These are phyloP conservation scores for Linnemannia elongata DNA, from an alignment of 192 early-diverging fungal genomes.

Conservation along the genomic window DNA sequence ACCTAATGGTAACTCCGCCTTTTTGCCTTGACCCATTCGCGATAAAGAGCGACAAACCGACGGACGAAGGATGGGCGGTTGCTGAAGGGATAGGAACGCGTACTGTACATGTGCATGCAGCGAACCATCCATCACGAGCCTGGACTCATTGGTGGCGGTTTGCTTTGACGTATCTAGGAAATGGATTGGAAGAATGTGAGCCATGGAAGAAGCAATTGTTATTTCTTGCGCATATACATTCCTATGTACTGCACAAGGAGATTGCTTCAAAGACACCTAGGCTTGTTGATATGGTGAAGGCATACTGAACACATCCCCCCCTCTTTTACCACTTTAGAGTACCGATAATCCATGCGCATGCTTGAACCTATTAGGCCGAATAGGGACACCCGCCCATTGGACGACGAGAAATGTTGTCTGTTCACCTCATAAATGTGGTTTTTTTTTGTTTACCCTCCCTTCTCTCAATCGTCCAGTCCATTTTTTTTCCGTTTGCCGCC, in stretches of 20 bases:
- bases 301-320: not conserved
- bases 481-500: not conserved
- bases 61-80: not conserved
- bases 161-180: not conserved
- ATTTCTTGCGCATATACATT: not conserved
- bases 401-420: not conserved
- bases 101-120: not conserved
- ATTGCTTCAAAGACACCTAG: not conserved
- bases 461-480: not conserved
- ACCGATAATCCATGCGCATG: slow-evolving; percentile 4
- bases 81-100: not conserved
- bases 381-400: not conserved
- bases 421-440: not conserved
- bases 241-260: not conserved
- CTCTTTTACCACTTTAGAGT: not conserved
- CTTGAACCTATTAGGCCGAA: not conserved
- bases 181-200: not conserved
- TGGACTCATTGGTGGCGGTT: not conserved
- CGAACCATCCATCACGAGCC: not conserved
- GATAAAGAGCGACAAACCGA: not conserved
- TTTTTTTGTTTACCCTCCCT: not conserved
- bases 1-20: not conserved
- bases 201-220: not conserved
- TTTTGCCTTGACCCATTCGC: not conserved
- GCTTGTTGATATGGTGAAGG: not conserved